A percentile compares a stretch with the other conserved stretches of the same genome.
These are phyloP conservation scores for Curvularia sp. DNA, from an alignment of 2,329 filamentous ascomycete species.

Conservation along the genomic window DNA sequence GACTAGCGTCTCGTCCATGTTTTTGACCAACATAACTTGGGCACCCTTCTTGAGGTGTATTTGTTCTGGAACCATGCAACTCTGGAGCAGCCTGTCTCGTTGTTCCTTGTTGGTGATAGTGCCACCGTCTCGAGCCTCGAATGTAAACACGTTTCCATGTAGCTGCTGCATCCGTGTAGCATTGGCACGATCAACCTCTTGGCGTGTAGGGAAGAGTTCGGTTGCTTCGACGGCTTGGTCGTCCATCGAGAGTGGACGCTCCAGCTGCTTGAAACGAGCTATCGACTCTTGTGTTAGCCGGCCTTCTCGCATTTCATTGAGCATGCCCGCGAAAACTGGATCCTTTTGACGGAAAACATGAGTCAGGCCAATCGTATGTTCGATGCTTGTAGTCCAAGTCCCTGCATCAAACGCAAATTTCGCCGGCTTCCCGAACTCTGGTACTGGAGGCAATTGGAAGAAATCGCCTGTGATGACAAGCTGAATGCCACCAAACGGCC, in stretches of 20 bases:
- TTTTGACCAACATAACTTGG: conserved; percentile 99
- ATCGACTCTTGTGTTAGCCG: conserved; percentile 79
- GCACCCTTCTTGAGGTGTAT: conserved; percentile 88
- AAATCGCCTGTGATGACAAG: conserved; percentile 96
- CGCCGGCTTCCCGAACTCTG: conserved; percentile 73
- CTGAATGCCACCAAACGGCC: conserved; percentile 95
- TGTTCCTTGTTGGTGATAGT: conserved; percentile 67
- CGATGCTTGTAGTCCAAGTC: conserved; percentile 90
- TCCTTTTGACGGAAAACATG: conserved; percentile 97
- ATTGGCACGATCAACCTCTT: conserved; percentile 90
- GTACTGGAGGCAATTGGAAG: conserved; percentile 94
- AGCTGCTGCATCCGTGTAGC: conserved; percentile 73
- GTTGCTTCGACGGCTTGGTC: conserved; percentile 84
- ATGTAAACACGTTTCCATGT: conserved; percentile 71
- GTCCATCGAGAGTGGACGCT: conserved; percentile 66
- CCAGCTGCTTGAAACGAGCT: conserved; percentile 74
- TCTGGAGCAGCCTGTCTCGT: conserved; percentile 79
- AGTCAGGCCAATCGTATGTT: conserved; percentile 93
- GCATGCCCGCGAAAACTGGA: conserved; percentile 86
- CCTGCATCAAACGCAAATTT: conserved; percentile 94
- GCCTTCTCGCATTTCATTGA: conserved; percentile 96
- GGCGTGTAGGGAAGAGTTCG: conserved; percentile 89
- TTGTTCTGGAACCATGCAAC: conserved; percentile 88
- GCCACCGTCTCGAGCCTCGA: conserved; percentile 77
- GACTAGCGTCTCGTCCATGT: conserved; percentile 90